A percentile compares a stretch with the other conserved stretches of the same genome.
phyloP scores from a whole-genome alignment of 2,329 filamentous ascomycete genomes.

The Coleophoma cylindrospora region DNA sequence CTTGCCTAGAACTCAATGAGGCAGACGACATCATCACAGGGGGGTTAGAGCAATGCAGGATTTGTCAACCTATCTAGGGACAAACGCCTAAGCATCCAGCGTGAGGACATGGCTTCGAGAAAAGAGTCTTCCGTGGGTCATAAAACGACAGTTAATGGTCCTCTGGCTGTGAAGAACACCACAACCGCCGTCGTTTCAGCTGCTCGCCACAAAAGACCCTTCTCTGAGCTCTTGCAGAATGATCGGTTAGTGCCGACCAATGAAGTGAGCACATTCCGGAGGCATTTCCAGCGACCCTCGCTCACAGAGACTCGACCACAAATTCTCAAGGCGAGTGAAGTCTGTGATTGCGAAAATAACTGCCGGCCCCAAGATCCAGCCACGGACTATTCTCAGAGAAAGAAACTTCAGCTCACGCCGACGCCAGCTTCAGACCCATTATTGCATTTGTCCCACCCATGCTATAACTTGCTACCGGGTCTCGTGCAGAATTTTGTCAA shows the following conservation, averaged over 20 bases:
- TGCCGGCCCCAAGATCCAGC: conserved; percentile 11
- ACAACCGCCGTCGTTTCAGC: too few species aligned
- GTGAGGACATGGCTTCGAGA: conserved; percentile 8
- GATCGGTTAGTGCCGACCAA: background rate
- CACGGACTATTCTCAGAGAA: conserved; percentile 55
- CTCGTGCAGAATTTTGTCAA: conserved; percentile 60
- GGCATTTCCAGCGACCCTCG: conserved; percentile 12
- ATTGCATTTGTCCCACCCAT: conserved; percentile 56
- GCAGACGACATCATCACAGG: too few species aligned
- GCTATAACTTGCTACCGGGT: conserved; percentile 55
- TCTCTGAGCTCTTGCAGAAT: conserved; percentile 8
- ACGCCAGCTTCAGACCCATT: conserved; percentile 44
- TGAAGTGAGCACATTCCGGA: conserved; percentile 9
- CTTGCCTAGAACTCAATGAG: too few species aligned
- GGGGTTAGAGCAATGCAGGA: too few species aligned
- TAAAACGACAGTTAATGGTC: conserved; percentile 17
- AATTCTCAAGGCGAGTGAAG: conserved; percentile 37
- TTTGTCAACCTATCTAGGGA: too few species aligned
- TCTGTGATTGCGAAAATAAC: conserved; percentile 30
- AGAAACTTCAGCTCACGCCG: conserved; percentile 46
- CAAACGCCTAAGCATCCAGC: too few species aligned
- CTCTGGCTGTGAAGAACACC: background rate
- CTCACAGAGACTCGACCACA: conserved; percentile 6
- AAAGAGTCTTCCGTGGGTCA: conserved; percentile 13
- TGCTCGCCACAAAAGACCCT: conserved; percentile 17